These are phyloP conservation scores for Beauveria sp. DNA, from an alignment of 2,329 filamentous ascomycete genomes.

Conservation along the genomic window DNA sequence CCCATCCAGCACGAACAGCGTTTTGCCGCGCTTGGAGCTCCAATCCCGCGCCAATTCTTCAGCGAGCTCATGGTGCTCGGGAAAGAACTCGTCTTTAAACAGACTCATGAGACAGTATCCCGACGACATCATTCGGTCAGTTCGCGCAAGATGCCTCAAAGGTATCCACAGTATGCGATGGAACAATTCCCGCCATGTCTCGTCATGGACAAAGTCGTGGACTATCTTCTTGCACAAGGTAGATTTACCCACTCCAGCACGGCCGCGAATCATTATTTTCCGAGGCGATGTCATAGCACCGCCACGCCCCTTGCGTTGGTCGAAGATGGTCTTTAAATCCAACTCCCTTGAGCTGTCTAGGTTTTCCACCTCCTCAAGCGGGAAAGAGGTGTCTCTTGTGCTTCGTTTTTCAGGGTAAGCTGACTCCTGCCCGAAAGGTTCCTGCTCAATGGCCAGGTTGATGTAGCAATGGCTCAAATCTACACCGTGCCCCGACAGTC, in stretches of 20 bases:
- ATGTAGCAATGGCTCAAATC: too few relatives aligned
- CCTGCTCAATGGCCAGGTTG: too few relatives aligned
- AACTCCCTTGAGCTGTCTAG: too few relatives aligned
- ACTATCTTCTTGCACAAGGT: conserved; percentile 35
- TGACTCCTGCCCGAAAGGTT: too few relatives aligned
- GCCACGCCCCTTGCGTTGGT: too few relatives aligned
- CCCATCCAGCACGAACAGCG: conserved; percentile 37
- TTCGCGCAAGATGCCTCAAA: conserved; percentile 18
- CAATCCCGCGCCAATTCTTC: neutral
- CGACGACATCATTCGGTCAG: conserved; percentile 19
- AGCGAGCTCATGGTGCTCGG: neutral
- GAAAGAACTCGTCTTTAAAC: neutral
- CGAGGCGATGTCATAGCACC: conserved; percentile 10
- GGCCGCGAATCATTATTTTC: conserved; percentile 29
- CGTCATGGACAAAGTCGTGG: conserved; percentile 22
- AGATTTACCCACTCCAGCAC: conserved; percentile 32
- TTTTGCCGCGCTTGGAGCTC: conserved; percentile 14
- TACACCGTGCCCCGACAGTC: too few relatives aligned
- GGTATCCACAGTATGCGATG: conserved; percentile 33
- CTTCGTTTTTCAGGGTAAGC: too few relatives aligned
- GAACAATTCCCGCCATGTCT: conserved; percentile 22
- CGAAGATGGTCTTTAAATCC: too few relatives aligned
- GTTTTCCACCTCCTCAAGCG: too few relatives aligned
- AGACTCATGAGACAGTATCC: neutral
- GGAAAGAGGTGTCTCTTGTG: too few relatives aligned